Evolutionary conservation across 2,329 filamentous ascomycete species (phyloP).

Genomic region (Aspergillus ochraceus): DNA sequence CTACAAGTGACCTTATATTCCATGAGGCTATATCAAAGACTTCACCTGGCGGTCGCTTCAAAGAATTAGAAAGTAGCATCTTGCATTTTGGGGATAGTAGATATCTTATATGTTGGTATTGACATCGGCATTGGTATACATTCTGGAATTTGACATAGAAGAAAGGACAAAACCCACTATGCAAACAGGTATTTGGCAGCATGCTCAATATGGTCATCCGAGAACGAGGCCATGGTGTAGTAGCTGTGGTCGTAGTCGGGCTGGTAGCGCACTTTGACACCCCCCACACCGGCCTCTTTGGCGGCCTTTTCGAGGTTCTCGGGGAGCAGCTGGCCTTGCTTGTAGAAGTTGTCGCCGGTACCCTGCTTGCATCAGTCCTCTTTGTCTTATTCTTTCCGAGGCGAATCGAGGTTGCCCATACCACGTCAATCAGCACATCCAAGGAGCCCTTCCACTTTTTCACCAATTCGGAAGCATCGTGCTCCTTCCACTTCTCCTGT

Average conservation of each 20-base stretch:
- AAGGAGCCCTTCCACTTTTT: constrained; percentile 71
- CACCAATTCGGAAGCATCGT: constrained; percentile 90
- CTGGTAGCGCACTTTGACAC: constrained; percentile 79
- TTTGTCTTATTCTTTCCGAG: not conserved
- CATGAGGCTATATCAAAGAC: not conserved
- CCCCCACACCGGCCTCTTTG: constrained; percentile 70
- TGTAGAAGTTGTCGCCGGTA: constrained; percentile 94
- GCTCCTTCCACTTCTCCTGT: constrained; percentile 72
- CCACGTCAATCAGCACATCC: constrained; percentile 83
- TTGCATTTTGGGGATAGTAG: not conserved
- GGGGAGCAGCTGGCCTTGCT: constrained; percentile 85
- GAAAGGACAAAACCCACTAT: constrained; percentile 45
- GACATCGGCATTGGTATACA: not conserved
- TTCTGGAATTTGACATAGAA: not conserved
- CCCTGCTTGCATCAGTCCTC: constrained; percentile 55
- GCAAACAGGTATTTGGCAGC: constrained; percentile 79
- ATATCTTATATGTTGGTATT: not conserved
- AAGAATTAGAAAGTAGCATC: not conserved
- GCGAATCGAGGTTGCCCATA: constrained; percentile 44
- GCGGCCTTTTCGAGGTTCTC: constrained; percentile 87
- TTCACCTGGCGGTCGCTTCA: not conserved
- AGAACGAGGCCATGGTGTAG: constrained; percentile 90
- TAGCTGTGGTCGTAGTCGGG: constrained; percentile 95
- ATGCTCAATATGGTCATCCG: constrained; percentile 86
- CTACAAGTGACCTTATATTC: not conserved